A percentile compares a stretch with the other conserved stretches of the same genome.
phyloP scores from a whole-genome alignment of 225 moss, liverwort and hornwort species.

The Thuidium tamariscinum region DNA sequence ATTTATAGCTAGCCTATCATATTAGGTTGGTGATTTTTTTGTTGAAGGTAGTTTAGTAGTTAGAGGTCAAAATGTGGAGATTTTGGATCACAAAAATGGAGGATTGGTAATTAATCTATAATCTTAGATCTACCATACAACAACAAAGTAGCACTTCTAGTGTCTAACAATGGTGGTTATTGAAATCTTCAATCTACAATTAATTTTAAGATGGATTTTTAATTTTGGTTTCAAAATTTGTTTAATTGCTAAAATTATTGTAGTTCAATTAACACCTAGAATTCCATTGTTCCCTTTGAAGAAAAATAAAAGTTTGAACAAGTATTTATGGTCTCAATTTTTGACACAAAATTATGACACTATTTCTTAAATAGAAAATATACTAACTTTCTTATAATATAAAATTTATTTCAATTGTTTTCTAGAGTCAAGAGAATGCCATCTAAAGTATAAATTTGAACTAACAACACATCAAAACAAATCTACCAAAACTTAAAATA shows the following conservation, averaged over 20 bases:
- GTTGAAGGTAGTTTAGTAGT: too few species aligned
- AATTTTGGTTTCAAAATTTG: too few species aligned
- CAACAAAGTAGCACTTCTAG: too few species aligned
- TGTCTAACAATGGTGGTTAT: too few species aligned
- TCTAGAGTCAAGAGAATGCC: accelerated
- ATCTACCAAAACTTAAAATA: not conserved
- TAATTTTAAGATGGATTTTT: not conserved
- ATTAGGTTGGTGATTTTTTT: too few species aligned
- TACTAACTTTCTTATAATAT: not conserved
- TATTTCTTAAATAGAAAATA: not conserved
- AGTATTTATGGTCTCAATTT: not conserved
- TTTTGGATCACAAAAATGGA: too few species aligned
- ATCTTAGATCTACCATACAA: too few species aligned
- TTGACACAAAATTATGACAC: not conserved
- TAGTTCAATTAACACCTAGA: not conserved
- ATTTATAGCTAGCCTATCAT: accelerated
- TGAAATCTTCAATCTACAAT: not conserved
- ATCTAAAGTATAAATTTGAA: not conserved
- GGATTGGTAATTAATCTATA: too few species aligned
- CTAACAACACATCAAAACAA: accelerated
- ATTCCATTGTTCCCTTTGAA: accelerated
- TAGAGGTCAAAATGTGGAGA: too few species aligned
- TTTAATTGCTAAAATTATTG: not conserved
- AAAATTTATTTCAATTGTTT: not conserved
- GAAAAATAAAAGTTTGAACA: not conserved